Evolutionary conservation across 1,284 basidiomycete genomes (phyloP).

Genomic region (Leccinum subspadiceum): DNA sequence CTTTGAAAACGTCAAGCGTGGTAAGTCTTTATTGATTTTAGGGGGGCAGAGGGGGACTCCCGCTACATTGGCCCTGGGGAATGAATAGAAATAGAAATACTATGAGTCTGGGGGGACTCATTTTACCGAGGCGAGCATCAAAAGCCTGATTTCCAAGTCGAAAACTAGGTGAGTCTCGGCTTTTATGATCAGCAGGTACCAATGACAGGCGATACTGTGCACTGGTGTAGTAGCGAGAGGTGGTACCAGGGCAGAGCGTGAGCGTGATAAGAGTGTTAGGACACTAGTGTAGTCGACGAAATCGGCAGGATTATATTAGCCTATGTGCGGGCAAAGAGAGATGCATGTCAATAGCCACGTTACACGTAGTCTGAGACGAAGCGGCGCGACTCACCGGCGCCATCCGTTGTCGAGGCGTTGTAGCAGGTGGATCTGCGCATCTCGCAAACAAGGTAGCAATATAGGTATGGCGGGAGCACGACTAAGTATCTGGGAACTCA

Average conservation of each 20-base stretch:
- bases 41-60: not conserved
- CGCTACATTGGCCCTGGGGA: not conserved
- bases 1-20: not conserved
- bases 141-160: too few species aligned
- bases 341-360: not conserved
- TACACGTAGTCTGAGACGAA: not conserved
- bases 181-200: too few species aligned
- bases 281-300: conserved; percentile 32
- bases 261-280: conserved; percentile 30
- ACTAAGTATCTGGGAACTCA: too few species aligned
- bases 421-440: conserved; percentile 16
- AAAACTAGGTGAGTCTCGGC: too few species aligned
- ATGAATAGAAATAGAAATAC: not conserved
- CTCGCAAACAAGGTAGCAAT: too few species aligned
- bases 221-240: conserved; percentile 15
- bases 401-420: conserved; percentile 36
- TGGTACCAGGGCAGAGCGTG: conserved; percentile 32
- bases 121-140: too few species aligned
- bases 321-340: not conserved
- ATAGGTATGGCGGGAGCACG: too few species aligned
- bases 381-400: conserved; percentile 18
- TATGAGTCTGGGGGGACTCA: too few species aligned
- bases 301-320: conserved; percentile 17
- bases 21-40: not conserved
- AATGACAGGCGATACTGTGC: too few species aligned